phyloP scores from a whole-genome alignment of 202 grass and related monocot species.

The Cymbopogon flexuosus region DNA sequence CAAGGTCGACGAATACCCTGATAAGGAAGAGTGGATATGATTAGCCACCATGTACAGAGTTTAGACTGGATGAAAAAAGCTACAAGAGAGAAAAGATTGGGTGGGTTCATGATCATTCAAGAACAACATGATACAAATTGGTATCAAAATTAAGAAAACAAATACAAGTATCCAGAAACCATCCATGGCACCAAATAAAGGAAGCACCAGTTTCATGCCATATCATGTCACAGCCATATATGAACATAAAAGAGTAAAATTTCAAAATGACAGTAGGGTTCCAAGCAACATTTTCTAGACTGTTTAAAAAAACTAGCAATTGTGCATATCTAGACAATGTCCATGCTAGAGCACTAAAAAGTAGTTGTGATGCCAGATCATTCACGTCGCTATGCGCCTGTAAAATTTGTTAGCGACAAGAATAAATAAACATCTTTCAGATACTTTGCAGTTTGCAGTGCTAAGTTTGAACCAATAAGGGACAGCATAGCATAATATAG shows the following conservation, averaged over 20 bases:
- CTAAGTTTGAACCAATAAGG: neutral
- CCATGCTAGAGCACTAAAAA: conserved; percentile 7
- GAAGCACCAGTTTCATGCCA: neutral
- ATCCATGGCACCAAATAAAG: conserved; percentile 25
- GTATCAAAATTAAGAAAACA: neutral
- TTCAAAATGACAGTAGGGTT: neutral
- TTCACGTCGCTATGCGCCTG: neutral
- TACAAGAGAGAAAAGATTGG: conserved; percentile 8
- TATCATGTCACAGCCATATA: no score
- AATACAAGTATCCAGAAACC: neutral
- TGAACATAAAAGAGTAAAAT: neutral
- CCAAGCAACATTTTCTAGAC: neutral
- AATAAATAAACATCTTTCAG: conserved; percentile 12
- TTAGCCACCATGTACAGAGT: neutral
- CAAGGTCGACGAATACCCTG: conserved; percentile 98
- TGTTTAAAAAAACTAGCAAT: neutral
- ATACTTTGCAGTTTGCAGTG: neutral
- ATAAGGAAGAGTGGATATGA: conserved; percentile 25
- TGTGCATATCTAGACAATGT: neutral
- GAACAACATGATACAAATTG: neutral
- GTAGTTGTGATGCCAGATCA: neutral
- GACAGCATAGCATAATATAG: conserved; percentile 2
- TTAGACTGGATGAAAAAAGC: conserved; percentile 19
- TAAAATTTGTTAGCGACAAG: conserved; percentile 14
- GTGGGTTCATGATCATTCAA: neutral